phyloP scores from a whole-genome alignment of 2,329 filamentous ascomycete genomes.

The Aspergillus pseudoterreus region DNA sequence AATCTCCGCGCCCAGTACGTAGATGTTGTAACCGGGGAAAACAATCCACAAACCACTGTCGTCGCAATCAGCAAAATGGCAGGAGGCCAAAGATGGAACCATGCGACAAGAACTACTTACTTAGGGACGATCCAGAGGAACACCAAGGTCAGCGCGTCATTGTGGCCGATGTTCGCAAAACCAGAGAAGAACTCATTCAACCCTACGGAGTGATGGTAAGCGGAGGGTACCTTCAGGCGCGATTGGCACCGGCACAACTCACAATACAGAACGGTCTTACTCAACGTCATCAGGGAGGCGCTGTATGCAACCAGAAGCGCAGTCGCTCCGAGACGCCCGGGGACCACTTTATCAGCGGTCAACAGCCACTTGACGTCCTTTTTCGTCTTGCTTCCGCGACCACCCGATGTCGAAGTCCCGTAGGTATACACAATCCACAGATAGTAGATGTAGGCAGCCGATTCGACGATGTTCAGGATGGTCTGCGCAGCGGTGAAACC shows the following conservation, averaged over 20 bases:
- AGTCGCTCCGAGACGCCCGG: conserved; percentile 50
- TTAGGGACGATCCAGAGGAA: conserved; percentile 65
- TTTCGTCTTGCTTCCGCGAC: conserved; percentile 23
- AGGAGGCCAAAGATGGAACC: not conserved
- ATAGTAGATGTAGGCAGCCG: conserved; percentile 61
- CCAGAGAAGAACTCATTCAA: conserved; percentile 59
- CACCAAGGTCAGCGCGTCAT: conserved; percentile 50
- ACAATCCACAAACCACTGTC: conserved; percentile 61
- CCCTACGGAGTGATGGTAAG: conserved; percentile 30
- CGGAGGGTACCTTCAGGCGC: not conserved
- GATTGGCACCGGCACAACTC: conserved; percentile 24
- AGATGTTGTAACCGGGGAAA: conserved; percentile 60
- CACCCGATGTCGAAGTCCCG: conserved; percentile 30
- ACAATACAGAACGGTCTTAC: conserved; percentile 68
- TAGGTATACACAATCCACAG: conserved; percentile 51
- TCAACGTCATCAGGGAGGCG: conserved; percentile 60
- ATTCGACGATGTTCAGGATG: conserved; percentile 66
- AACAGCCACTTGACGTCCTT: conserved; percentile 43
- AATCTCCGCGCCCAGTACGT: conserved; percentile 59
- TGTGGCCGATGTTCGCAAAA: conserved; percentile 62
- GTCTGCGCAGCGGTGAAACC: conserved; percentile 78
- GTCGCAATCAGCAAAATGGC: conserved; percentile 9
- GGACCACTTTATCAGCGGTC: conserved; percentile 48
- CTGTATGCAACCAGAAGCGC: conserved; percentile 59
- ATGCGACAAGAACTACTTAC: conserved; percentile 41